Conservation (phyloP, 495 filamentous ascomycete species). For the Talaromyces thailandensis region DNA sequence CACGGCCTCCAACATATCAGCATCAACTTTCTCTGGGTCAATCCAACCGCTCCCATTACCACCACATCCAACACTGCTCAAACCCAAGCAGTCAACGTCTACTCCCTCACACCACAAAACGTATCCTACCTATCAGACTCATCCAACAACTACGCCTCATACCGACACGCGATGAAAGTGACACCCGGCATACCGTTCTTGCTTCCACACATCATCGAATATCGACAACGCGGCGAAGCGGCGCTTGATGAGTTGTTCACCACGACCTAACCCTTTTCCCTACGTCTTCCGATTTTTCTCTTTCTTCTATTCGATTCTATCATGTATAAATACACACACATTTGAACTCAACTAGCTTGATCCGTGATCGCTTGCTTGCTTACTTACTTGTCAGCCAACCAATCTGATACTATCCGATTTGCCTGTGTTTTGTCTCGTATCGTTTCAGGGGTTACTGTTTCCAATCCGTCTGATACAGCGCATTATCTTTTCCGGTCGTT, state of each 20-base stretch:
- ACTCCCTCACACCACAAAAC: constrained; percentile 17
- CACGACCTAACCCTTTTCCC: not conserved
- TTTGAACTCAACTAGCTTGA: constrained; percentile 4
- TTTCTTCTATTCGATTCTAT: not conserved
- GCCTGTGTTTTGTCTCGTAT: not conserved
- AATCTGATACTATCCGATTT: not conserved
- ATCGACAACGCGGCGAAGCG: constrained; percentile 20
- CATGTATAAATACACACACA: not conserved
- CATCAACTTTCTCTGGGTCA: constrained; percentile 15
- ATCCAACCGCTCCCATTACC: constrained; percentile 7
- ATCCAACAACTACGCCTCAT: constrained; percentile 23
- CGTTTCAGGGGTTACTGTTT: not conserved
- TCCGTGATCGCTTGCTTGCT: not conserved
- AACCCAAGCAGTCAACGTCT: not conserved
- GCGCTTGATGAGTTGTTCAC: constrained; percentile 23
- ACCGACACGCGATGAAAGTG: constrained; percentile 24
- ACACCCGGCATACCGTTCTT: constrained; percentile 33
- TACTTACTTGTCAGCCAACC: not conserved
- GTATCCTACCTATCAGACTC: constrained; percentile 18
- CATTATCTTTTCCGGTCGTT: not conserved
- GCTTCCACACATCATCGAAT: constrained; percentile 29
- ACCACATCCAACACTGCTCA: not conserved
- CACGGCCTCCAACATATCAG: constrained; percentile 26
- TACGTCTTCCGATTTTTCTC: not conserved
- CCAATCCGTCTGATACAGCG: not conserved